Base-by-base conservation (phyloP, 495 filamentous ascomycete species). In the Trichoderma erinaceum region DNA sequence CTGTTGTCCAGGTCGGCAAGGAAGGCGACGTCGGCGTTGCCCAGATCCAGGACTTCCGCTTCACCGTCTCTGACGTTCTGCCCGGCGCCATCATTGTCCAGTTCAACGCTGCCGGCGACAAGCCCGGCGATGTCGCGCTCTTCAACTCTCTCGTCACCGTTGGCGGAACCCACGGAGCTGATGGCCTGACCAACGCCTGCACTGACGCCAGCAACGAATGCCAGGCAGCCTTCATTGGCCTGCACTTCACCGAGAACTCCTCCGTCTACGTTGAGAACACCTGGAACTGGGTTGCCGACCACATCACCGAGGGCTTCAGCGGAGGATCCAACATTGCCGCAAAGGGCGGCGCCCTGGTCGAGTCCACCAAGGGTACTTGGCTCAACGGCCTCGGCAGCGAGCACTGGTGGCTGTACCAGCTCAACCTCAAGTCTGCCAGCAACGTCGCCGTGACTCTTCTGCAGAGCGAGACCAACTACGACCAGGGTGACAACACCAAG, bases 271-370 rank as follows among this genome's bases (percentile, higher is more conserved):
- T 96, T 75, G 93, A 97, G 78, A 97, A 98, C 77, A 87, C 84
- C 69, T 98, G 94, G 94, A 87, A 90, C 73, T 98, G 94, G 93
- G 91, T 92, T 38, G 87, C 93, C 1, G 94, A 97, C 74, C 90
- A 92, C 74, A 82, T 83, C 65, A 75, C 82, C 12, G 71, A 73
- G 76, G 88, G 52, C 52, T 61, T 61, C 52, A 61, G 23, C 52
- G 52, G 52, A 4, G 80, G 79, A 1, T 76, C 71, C 41, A 76
- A 68, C 70, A 78, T 81, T 46, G 77, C 79, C 2, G 77, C 71
- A 13, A 78, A 78, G 50, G 72, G 80, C 11, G 80, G 91, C 0
- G 76, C 87, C 38, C 81, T 86, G 41, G 82, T 90, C 64, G 84
- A 89, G 69, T 78, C 83, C 15, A 81, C 78, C 6, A 78, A 78